phyloP scores from a whole-genome alignment of 371 early-diverging fungal genomes.

The Capillidium heterosporum region DNA sequence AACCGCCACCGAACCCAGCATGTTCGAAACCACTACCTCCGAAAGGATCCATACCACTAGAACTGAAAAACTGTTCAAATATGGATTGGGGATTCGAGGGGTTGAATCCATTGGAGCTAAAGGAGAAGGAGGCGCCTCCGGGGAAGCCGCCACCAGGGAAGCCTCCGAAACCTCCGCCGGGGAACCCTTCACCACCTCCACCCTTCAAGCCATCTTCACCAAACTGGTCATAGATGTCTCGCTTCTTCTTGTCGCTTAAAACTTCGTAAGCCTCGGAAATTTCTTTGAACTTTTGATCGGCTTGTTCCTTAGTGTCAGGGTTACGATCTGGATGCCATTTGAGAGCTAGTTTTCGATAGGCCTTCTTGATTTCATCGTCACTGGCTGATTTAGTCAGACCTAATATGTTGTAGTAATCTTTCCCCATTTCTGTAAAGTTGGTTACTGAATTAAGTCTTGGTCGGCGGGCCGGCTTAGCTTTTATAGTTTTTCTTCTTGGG shows the following conservation, averaged over 20 bases:
- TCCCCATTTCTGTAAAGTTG: neutral
- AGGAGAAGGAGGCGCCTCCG: conserved; percentile 26
- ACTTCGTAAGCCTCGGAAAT: conserved; percentile 83
- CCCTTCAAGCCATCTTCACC: conserved; percentile 84
- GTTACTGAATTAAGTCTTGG: neutral
- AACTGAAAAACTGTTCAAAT: conserved; percentile 13
- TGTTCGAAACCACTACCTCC: conserved; percentile 13
- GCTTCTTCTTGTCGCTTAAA: conserved; percentile 76
- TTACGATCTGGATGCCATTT: conserved; percentile 15
- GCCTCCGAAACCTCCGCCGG: conserved; percentile 23
- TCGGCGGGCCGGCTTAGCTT: no score
- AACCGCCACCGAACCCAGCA: conserved; percentile 16
- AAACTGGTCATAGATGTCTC: conserved; percentile 68
- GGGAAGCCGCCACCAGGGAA: conserved; percentile 28
- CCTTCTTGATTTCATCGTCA: conserved; percentile 78
- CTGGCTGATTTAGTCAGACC: conserved; percentile 63
- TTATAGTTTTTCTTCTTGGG: no score
- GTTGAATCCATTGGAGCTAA: conserved; percentile 33
- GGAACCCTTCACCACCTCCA: conserved; percentile 20
- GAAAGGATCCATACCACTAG: conserved; percentile 14
- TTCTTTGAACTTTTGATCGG: conserved; percentile 66
- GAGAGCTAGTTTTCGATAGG: conserved; percentile 51
- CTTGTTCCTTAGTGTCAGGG: conserved; percentile 7
- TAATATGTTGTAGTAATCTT: conserved; percentile 11
- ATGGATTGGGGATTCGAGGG: conserved; percentile 40